These are phyloP conservation scores for Phlyctochytrium bullatum DNA, from an alignment of 192 early-diverging fungal species.

Conservation along the genomic window DNA sequence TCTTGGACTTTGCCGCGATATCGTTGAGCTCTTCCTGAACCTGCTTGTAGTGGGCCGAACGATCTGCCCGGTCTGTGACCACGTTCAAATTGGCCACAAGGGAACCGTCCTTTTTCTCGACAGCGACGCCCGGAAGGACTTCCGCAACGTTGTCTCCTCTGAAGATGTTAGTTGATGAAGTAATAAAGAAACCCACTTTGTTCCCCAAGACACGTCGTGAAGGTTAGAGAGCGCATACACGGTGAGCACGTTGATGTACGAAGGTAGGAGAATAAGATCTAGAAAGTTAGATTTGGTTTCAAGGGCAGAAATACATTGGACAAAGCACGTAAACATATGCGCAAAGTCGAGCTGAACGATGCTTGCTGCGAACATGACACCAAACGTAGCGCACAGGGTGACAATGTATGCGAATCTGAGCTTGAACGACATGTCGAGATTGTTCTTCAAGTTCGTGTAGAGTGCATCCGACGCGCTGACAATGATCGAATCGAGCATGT, in stretches of 20 bases:
- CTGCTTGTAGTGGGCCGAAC: conserved; percentile 64
- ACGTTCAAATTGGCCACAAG: conserved; percentile 68
- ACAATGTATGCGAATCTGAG: conserved; percentile 43
- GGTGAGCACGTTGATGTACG: conserved; percentile 83
- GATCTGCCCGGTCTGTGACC: conserved; percentile 58
- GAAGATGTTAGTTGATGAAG: conserved; percentile 28
- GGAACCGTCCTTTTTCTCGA: conserved; percentile 64
- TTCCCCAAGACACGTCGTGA: conserved; percentile 96
- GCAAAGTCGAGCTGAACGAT: conserved; percentile 81
- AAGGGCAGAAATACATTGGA: conserved; percentile 55
- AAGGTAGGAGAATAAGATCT: conserved; percentile 59
- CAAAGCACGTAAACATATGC: conserved; percentile 86
- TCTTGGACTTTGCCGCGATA: conserved; percentile 26
- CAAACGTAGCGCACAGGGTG: conserved; percentile 78
- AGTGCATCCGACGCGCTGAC: conserved; percentile 1
- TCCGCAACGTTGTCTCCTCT: conserved; percentile 59
- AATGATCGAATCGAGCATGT: conserved; percentile 18
- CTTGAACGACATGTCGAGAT: background rate
- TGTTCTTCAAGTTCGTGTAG: conserved; percentile 4
- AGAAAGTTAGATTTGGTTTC: background rate
- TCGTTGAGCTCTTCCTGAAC: conserved; percentile 49
- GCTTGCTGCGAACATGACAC: conserved; percentile 77
- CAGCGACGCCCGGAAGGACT: conserved; percentile 69
- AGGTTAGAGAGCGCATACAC: conserved; percentile 89
- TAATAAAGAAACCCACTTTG: conserved; percentile 50